Evolutionary conservation across 2,329 filamentous ascomycete genomes (phyloP).

Genomic region (Fusarium sp.): DNA sequence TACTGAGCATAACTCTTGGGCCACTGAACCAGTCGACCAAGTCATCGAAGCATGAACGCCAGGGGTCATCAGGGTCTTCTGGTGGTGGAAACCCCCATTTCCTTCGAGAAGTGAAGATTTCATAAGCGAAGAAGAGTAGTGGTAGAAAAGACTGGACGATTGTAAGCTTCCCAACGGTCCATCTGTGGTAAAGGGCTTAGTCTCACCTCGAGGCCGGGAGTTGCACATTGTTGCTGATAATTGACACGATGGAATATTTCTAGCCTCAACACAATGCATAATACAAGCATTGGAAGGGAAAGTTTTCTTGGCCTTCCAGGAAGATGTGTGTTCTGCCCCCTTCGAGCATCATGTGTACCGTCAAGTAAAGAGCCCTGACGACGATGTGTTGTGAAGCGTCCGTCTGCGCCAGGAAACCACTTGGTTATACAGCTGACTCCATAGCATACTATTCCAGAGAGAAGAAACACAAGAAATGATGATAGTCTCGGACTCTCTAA

Average conservation of each 20-base stretch:
- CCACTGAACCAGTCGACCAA: conserved; percentile 57
- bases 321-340: conserved; percentile 47
- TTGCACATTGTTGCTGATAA: conserved; percentile 60
- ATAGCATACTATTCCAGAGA: conserved; percentile 55
- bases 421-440: conserved; percentile 53
- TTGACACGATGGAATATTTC: conserved; percentile 59
- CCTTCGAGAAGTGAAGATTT: conserved; percentile 51
- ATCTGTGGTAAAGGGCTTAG: background rate
- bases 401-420: conserved; percentile 58
- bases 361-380: conserved; percentile 35
- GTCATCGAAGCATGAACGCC: conserved; percentile 59
- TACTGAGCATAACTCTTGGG: conserved; percentile 50
- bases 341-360: conserved; percentile 42
- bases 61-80: conserved; percentile 57
- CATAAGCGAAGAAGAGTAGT: conserved; percentile 55
- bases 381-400: conserved; percentile 53
- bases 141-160: conserved; percentile 57
- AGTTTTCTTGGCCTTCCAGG: conserved; percentile 59
- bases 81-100: conserved; percentile 44
- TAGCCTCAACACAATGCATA: conserved; percentile 57
- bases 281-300: conserved; percentile 55
- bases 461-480: conserved; percentile 56
- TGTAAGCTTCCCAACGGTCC: conserved; percentile 1
- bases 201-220: conserved; percentile 58
- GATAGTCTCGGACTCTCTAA: conserved; percentile 61